phyloP scores from a whole-genome alignment of 176 grass and related monocot genomes.

The Pontederia paniculata region DNA sequence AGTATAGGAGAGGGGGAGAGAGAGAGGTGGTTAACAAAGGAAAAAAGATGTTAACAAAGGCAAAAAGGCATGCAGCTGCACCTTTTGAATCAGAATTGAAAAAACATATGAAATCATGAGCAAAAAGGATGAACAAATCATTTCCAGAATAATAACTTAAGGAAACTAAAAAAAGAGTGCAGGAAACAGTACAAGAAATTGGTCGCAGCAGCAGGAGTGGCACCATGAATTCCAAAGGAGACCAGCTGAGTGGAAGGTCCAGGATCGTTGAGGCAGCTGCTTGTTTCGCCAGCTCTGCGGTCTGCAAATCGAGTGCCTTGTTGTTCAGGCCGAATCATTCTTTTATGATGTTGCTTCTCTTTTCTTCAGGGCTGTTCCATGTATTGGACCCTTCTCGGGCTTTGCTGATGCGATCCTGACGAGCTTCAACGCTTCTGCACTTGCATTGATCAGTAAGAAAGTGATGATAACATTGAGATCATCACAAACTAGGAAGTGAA shows the following conservation, averaged over 20 bases:
- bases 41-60: background rate
- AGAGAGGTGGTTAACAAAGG: background rate
- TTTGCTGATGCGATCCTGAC: background rate
- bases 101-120: background rate
- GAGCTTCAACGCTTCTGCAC: background rate
- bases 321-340: slow-evolving; percentile 4
- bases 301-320: background rate
- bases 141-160: background rate
- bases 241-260: slow-evolving; percentile 25
- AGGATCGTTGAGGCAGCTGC: background rate
- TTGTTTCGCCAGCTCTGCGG: slow-evolving; percentile 6
- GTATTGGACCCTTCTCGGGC: no score
- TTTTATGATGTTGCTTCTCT: background rate
- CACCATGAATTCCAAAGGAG: slow-evolving; percentile 19
- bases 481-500: no score
- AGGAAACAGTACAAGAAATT: slow-evolving; percentile 32
- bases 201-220: slow-evolving; percentile 13
- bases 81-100: background rate
- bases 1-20: background rate
- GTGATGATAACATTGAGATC: background rate
- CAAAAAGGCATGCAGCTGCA: background rate
- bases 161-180: background rate
- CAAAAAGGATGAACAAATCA: background rate
- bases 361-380: background rate
- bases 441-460: background rate